Conservation (phyloP, 2,329 filamentous ascomycete genomes). For the Chaetothyriales sp. region DNA sequence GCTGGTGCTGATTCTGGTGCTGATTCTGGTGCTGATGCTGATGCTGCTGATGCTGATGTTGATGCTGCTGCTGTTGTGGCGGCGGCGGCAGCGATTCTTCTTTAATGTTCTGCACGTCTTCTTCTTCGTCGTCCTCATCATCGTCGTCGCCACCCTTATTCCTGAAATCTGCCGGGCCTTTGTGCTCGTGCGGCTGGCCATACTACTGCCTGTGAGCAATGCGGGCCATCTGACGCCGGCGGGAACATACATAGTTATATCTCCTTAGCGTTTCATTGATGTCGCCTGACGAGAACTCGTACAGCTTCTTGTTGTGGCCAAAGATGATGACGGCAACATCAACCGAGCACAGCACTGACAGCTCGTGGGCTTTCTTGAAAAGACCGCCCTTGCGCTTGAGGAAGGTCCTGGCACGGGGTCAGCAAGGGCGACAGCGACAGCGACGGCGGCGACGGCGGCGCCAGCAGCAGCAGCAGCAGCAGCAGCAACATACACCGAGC, state of each 20-base stretch:
- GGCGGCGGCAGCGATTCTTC: constrained; percentile 43
- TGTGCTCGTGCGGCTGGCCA: constrained; percentile 86
- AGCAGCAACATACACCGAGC: constrained; percentile 66
- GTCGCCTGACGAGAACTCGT: constrained; percentile 89
- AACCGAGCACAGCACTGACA: constrained; percentile 93
- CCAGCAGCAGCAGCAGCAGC: neutral
- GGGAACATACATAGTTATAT: constrained; percentile 70
- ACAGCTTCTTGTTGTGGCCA: constrained; percentile 96
- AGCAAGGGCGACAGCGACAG: constrained; percentile 4
- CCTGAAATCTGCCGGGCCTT: constrained; percentile 83
- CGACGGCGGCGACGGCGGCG: no score
- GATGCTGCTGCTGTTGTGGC: constrained; percentile 19
- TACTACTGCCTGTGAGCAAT: constrained; percentile 44
- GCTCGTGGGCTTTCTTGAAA: constrained; percentile 98
- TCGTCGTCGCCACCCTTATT: constrained; percentile 58
- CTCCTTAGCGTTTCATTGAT: constrained; percentile 80
- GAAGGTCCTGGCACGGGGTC: constrained; percentile 56
- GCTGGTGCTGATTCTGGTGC: no score
- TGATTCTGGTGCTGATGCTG: no score
- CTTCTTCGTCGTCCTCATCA: constrained; percentile 71
- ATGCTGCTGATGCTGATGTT: no score
- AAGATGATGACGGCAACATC: constrained; percentile 99
- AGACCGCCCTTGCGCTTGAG: constrained; percentile 96
- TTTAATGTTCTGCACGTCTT: constrained; percentile 42
- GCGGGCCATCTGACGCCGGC: neutral